Evolutionary conservation across 306 rosid species (phyloP).

Genomic region (Mucuna pruriens): DNA sequence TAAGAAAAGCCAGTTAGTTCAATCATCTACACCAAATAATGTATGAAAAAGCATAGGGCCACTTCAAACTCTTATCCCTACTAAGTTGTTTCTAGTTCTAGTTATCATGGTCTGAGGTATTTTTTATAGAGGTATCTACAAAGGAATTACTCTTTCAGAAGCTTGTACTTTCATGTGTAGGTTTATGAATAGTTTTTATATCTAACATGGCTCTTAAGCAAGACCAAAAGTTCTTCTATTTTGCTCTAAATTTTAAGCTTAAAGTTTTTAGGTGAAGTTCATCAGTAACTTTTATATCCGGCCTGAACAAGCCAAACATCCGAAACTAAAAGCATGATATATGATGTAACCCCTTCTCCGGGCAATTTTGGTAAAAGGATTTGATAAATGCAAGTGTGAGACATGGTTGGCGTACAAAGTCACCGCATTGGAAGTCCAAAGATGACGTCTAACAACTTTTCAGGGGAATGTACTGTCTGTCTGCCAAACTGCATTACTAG

Average conservation of each 20-base stretch:
- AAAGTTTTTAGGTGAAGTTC: background rate
- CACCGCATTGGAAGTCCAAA: background rate
- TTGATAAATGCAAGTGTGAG: too few species aligned
- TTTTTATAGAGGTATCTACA: background rate
- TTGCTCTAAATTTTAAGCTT: background rate
- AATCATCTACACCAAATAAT: background rate
- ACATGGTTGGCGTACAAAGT: background rate
- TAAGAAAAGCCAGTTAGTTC: background rate
- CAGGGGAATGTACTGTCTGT: background rate
- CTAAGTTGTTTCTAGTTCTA: background rate
- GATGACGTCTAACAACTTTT: background rate
- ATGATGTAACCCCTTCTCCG: background rate
- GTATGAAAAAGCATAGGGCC: background rate
- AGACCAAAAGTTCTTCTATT: background rate
- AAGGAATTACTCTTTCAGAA: background rate
- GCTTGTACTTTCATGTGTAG: background rate
- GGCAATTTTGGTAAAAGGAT: background rate
- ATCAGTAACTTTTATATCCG: background rate
- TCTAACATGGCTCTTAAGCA: background rate
- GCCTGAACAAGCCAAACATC: background rate
- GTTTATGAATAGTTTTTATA: background rate
- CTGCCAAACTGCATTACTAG: too few species aligned
- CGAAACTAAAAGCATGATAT: background rate
- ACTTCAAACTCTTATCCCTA: background rate
- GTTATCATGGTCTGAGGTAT: background rate